Percentiles rank a stretch among this genome's conserved stretches.
Evolutionary conservation across 306 rosid species (phyloP).

Genomic region (Ormosia semicastrata): DNA sequence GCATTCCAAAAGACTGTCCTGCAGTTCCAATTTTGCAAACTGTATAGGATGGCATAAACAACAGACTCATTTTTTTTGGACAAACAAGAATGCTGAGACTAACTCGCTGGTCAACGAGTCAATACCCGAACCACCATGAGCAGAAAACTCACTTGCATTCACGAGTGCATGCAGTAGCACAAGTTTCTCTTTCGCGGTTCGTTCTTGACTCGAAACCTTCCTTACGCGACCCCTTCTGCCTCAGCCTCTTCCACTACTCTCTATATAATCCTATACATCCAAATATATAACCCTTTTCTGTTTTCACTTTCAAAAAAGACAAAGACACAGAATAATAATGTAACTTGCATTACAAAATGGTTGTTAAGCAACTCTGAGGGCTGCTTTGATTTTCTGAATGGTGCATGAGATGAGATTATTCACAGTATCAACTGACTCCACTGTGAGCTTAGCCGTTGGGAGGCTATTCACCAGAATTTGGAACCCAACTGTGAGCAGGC

Average conservation of each 20-base stretch:
- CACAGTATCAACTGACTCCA: constrained; percentile 78
- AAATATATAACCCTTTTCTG: background rate
- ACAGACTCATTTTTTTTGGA: background rate
- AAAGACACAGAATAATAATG: background rate
- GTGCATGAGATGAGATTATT: constrained; percentile 80
- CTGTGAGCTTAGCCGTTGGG: constrained; percentile 71
- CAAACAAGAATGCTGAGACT: constrained; percentile 22
- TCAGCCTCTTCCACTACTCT: constrained; percentile 3
- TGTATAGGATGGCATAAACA: background rate
- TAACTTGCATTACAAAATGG: constrained; percentile 13
- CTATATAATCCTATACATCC: constrained; percentile 26
- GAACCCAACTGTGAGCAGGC: constrained; percentile 80
- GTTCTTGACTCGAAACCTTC: constrained; percentile 95
- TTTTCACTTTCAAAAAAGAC: background rate
- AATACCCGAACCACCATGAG: constrained; percentile 91
- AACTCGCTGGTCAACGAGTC: constrained; percentile 71
- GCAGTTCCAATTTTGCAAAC: constrained; percentile 7
- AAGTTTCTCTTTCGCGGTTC: constrained; percentile 59
- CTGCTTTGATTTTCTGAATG: constrained; percentile 72
- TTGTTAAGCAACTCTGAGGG: constrained; percentile 47
- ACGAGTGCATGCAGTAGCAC: background rate
- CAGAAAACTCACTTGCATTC: background rate
- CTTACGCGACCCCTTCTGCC: constrained; percentile 19
- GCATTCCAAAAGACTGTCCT: constrained; percentile 8
- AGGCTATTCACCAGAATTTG: constrained; percentile 74